phyloP scores from a whole-genome alignment of 192 early-diverging fungal species.

The Podila horticola region DNA sequence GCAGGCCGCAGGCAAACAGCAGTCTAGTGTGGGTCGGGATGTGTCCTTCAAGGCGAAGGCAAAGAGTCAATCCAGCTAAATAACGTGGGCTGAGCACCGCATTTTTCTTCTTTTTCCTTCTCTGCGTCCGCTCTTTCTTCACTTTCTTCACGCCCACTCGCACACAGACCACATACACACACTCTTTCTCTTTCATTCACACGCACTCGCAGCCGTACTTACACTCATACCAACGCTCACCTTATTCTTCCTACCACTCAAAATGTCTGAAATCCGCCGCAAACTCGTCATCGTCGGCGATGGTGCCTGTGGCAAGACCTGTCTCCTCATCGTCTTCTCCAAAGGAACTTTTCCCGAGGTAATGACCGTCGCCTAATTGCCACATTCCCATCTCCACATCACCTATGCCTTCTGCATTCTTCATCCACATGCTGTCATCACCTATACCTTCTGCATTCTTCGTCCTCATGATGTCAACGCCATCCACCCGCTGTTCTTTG shows the following conservation, averaged over 20 bases:
- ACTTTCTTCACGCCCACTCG: too few species aligned
- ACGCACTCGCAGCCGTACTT: not conserved
- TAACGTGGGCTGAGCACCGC: too few species aligned
- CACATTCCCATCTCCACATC: too few species aligned
- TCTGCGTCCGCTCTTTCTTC: too few species aligned
- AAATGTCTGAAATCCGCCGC: slow-evolving; percentile 69
- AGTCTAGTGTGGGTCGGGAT: too few species aligned
- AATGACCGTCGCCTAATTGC: slow-evolving; percentile 14
- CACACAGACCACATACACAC: too few species aligned
- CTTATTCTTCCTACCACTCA: not conserved
- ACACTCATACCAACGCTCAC: not conserved
- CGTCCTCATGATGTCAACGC: too few species aligned
- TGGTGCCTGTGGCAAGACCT: slow-evolving; percentile 91
- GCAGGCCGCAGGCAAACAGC: too few species aligned
- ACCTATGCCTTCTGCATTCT: not conserved
- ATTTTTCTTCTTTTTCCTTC: too few species aligned
- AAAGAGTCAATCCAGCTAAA: too few species aligned
- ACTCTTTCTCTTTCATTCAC: not conserved
- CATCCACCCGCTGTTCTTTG: too few species aligned
- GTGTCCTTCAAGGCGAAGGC: too few species aligned
- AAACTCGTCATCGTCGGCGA: slow-evolving; percentile 93
- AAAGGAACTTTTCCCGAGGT: slow-evolving; percentile 86
- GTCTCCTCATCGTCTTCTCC: slow-evolving; percentile 82
- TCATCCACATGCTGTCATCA: not conserved
- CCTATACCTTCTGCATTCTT: not conserved